A percentile compares a stretch with the other conserved stretches of the same genome.
Evolutionary conservation across 208 protist species (phyloP).

Genomic region (Acanthamoeba healyi): DNA sequence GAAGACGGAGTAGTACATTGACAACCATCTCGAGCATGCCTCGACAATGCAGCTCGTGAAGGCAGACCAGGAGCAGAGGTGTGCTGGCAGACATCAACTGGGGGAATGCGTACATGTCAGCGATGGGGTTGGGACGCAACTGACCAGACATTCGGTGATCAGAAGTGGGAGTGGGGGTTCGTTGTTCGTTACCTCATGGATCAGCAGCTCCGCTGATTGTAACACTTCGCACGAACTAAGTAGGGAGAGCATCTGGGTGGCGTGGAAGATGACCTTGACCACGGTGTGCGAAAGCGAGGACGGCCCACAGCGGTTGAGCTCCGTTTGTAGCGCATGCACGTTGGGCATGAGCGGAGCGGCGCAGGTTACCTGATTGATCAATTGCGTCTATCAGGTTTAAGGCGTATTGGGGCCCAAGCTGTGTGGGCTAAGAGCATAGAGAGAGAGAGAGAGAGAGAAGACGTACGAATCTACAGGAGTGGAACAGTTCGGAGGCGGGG

Average conservation of each 20-base stretch:
- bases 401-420: too few relatives aligned
- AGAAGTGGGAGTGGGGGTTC: background rate
- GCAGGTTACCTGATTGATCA: too few relatives aligned
- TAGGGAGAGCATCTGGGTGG: background rate
- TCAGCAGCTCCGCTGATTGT: background rate
- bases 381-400: too few relatives aligned
- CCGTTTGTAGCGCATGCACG: background rate
- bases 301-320: too few relatives aligned
- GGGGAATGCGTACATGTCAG: background rate
- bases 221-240: background rate
- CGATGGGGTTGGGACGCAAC: background rate
- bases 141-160: background rate
- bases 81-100: background rate
- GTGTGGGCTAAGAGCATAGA: too few relatives aligned
- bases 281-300: too few relatives aligned
- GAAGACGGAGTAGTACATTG: background rate
- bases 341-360: too few relatives aligned
- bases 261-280: background rate
- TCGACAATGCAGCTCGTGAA: background rate
- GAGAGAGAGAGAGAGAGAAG: background rate
- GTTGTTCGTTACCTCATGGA: background rate
- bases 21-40: background rate
- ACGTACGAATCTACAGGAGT: background rate
- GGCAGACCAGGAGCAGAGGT: background rate
- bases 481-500: background rate